phyloP scores from a whole-genome alignment of 1,139 yeast species.

The Diutina pseudorugosa region DNA sequence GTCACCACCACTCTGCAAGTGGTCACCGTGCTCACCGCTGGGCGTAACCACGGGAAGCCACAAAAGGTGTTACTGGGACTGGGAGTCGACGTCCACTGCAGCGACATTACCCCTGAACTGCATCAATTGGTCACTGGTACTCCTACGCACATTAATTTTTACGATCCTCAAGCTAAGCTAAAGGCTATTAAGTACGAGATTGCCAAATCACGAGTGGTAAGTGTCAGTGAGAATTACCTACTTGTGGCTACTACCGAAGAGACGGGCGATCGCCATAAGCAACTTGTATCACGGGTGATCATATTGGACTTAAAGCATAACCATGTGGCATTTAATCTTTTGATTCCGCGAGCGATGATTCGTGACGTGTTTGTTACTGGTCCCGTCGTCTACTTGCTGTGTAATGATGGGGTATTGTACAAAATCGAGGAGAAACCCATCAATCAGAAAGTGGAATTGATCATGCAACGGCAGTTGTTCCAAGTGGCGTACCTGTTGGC shows the following conservation, averaged over 20 bases:
- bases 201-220: slow-evolving; percentile 41
- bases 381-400: slow-evolving; percentile 46
- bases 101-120: slow-evolving; percentile 27
- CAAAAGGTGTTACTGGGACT: slow-evolving; percentile 45
- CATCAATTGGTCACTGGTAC: slow-evolving; percentile 42
- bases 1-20: slow-evolving; percentile 63
- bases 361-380: slow-evolving; percentile 38
- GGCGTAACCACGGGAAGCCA: slow-evolving; percentile 63
- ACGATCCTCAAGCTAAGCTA: slow-evolving; percentile 42
- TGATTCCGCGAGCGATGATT: slow-evolving; percentile 51
- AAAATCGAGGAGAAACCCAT: slow-evolving; percentile 56
- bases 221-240: slow-evolving; percentile 35
- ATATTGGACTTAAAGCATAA: slow-evolving; percentile 60
- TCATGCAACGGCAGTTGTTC: slow-evolving; percentile 60
- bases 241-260: slow-evolving; percentile 37
- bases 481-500: slow-evolving; percentile 68
- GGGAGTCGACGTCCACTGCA: slow-evolving; percentile 70
- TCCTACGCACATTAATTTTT: slow-evolving; percentile 39
- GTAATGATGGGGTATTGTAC: slow-evolving; percentile 68
- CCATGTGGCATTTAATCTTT: slow-evolving; percentile 57
- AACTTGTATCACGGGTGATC: slow-evolving; percentile 34
- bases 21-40: slow-evolving; percentile 65
- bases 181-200: slow-evolving; percentile 48
- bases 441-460: slow-evolving; percentile 55
- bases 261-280: slow-evolving; percentile 6